Percentiles rank a stretch among this genome's conserved stretches.
These are phyloP conservation scores for Macroventuria anomochaeta DNA, from an alignment of 2,329 filamentous ascomycete genomes.

Conservation along the genomic window DNA sequence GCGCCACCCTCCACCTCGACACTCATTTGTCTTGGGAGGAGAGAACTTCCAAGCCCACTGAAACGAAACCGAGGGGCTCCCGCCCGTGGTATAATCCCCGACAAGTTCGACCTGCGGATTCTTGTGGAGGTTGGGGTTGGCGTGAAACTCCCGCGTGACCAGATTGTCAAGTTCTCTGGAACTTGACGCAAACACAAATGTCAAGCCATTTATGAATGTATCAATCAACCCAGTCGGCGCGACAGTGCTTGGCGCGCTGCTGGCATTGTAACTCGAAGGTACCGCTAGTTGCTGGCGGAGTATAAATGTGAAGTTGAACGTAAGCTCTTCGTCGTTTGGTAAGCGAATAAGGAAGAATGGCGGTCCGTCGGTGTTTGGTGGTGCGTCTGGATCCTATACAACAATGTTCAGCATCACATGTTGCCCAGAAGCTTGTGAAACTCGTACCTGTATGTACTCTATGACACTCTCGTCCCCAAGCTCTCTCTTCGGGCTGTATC, in stretches of 20 bases:
- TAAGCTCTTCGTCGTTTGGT: slow-evolving; percentile 87
- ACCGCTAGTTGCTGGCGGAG: slow-evolving; percentile 63
- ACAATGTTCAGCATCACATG: slow-evolving; percentile 18
- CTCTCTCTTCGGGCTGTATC: slow-evolving; percentile 75
- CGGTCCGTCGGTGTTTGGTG: slow-evolving; percentile 41
- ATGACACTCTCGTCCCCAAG: slow-evolving; percentile 75
- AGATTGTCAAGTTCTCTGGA: slow-evolving; percentile 89
- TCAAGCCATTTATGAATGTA: slow-evolving; percentile 84
- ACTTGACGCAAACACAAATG: slow-evolving; percentile 88
- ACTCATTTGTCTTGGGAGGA: slow-evolving; percentile 80
- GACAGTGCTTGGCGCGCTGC: slow-evolving; percentile 60
- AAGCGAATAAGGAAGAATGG: slow-evolving; percentile 87
- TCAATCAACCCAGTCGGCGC: slow-evolving; percentile 57
- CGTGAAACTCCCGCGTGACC: slow-evolving; percentile 93
- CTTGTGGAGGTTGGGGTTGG: slow-evolving; percentile 96
- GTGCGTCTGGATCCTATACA: slow-evolving; percentile 75
- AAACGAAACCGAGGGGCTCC: slow-evolving; percentile 84
- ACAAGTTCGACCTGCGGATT: slow-evolving; percentile 94
- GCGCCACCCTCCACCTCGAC: slow-evolving; percentile 89
- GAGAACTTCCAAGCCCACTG: slow-evolving; percentile 98
- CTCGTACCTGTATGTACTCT: slow-evolving; percentile 86
- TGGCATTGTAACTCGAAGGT: slow-evolving; percentile 47
- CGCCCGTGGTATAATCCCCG: slow-evolving; percentile 86
- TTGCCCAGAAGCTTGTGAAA: slow-evolving; percentile 3
- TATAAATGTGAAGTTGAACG: slow-evolving; percentile 91